Percentiles rank a stretch among this genome's conserved stretches.
phyloP scores from a whole-genome alignment of 2,329 filamentous ascomycete genomes.

The Xylariaceae sp. region DNA sequence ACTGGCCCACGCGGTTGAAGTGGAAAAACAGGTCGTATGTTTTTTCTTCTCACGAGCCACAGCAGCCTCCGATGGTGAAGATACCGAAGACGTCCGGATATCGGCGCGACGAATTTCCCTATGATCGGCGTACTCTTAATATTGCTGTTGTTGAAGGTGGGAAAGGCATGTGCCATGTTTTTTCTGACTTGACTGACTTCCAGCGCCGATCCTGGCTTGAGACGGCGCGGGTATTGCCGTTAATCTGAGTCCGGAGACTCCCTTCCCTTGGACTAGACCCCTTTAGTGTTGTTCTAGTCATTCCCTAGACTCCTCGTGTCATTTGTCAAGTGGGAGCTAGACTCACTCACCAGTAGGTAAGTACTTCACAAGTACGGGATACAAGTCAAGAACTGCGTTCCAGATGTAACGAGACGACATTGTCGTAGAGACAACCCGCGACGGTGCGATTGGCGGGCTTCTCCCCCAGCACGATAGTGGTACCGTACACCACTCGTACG shows the following conservation, averaged over 20 bases:
- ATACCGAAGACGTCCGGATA: conserved; percentile 5
- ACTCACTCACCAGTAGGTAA: too few relatives aligned
- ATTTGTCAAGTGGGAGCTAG: too few relatives aligned
- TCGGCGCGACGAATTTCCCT: conserved; percentile 7
- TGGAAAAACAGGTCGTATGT: conserved; percentile 7
- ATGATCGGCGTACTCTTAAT: background rate
- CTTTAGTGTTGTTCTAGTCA: too few relatives aligned
- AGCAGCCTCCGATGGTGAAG: background rate
- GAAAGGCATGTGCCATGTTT: background rate
- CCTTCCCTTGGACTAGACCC: background rate
- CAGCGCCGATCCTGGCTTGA: background rate
- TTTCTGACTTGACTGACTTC: background rate
- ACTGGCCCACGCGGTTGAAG: conserved; percentile 5
- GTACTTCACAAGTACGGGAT: too few relatives aligned
- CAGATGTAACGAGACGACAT: too few relatives aligned
- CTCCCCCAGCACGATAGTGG: too few relatives aligned
- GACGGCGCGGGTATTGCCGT: conserved; percentile 16
- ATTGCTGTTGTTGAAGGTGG: background rate
- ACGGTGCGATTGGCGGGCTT: too few relatives aligned
- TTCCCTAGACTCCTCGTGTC: too few relatives aligned
- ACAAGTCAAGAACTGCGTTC: too few relatives aligned
- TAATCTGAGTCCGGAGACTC: background rate
- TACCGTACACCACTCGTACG: too few relatives aligned
- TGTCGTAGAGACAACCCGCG: too few relatives aligned
- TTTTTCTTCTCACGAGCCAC: background rate